Base-by-base conservation (phyloP, 352 stramenopile species). In the Pseudoperonospora humuli region DNA sequence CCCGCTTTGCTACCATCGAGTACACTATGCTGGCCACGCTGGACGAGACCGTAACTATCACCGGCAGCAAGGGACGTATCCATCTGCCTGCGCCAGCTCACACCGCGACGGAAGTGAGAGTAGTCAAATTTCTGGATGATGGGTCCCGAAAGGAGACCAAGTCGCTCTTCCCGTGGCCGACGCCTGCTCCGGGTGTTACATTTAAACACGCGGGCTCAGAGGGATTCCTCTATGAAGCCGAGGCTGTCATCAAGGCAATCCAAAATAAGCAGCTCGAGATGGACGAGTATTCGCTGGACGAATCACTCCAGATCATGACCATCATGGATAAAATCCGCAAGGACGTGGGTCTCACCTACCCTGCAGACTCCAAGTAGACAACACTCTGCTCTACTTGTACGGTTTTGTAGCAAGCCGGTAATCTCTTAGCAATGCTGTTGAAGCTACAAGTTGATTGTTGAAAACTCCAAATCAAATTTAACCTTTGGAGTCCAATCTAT, bases 191-290 rank as follows among this genome's bases (percentile, higher is more conserved):
- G 3, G 39, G 40, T 10, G 39, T 26, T 8, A 41, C 18, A 0
- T 56, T 56, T 28, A 56, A 50, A 14, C 50, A 56, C 10, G 14
- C n/a, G 9, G 48, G 48, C 39, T 56, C 39, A 19, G 39, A 56
- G 23, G 79, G 83, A 8, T 90, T 96, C 38, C 49, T 66, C n/a
- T 92, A 90, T 50, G 83, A 96, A 46, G 79, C 68, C 0, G 65
- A 80, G 31, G 72, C 77, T 0, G 76, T 93, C 4, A 71, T 63
- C 0, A 50, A 72, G 4, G 71, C 75, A 8, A 77, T 96, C 23
- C 57, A 67, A 50, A 56, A 43, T 25, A 58, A 74, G 21, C 39
- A 75, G 23, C 54, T 33, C 10, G 64, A 86, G 39, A 54, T 42
- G 14, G 43, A 61, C 0, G 64, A 80, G 36, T 84, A 82, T 41